phyloP scores from a whole-genome alignment of 208 protist species.

The Trypanosoma melophagium region DNA sequence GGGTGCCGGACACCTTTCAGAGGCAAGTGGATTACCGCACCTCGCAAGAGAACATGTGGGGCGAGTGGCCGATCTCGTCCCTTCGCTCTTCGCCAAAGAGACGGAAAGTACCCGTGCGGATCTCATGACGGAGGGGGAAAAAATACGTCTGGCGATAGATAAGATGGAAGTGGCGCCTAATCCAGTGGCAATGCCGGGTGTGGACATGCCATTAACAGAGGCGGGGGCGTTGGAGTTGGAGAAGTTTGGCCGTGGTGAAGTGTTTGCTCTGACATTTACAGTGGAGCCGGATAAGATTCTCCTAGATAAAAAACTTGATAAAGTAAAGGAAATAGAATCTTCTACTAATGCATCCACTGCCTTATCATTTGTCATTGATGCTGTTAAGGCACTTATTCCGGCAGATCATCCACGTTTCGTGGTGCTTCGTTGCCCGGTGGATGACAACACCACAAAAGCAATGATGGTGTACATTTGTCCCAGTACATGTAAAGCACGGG shows the following conservation, averaged over 20 bases:
- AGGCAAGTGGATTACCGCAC: constrained; percentile 16
- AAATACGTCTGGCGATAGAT: constrained; percentile 41
- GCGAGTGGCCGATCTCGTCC: constrained; percentile 36
- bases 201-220: constrained; percentile 39
- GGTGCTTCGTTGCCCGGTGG: constrained; percentile 22
- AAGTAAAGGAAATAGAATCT: not conserved
- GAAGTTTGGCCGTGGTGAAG: constrained; percentile 30
- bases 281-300: constrained; percentile 31
- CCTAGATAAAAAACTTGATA: constrained; percentile 20
- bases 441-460: constrained; percentile 25
- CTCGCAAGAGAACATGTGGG: constrained; percentile 28
- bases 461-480: constrained; percentile 85
- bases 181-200: constrained; percentile 57
- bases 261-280: constrained; percentile 52
- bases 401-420: constrained; percentile 38
- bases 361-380: constrained; percentile 10
- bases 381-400: constrained; percentile 27
- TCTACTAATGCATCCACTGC: not conserved
- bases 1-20: constrained; percentile 36
- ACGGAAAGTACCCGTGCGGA: constrained; percentile 31
- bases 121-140: constrained; percentile 80
- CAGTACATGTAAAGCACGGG: constrained; percentile 44
- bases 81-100: constrained; percentile 48
- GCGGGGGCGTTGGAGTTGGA: constrained; percentile 38
- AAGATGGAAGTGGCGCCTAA: constrained; percentile 67